A percentile compares a stretch with the other conserved stretches of the same genome.
Conservation (phyloP, 305 asterid species). For the Fraxinus albicans region DNA sequence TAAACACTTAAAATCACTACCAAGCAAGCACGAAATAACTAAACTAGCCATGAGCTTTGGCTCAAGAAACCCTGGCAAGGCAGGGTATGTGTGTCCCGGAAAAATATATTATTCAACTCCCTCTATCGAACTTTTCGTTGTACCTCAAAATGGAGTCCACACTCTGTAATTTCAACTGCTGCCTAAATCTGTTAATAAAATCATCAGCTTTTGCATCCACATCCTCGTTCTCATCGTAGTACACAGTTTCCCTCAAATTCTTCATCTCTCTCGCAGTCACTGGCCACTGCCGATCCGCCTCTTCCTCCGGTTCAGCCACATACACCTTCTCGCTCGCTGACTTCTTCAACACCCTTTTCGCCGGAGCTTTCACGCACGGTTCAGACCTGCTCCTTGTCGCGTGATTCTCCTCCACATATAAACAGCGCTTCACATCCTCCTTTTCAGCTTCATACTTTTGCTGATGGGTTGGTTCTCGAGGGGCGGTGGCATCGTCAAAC, state of each 20-base stretch:
- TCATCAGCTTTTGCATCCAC: constrained; percentile 65
- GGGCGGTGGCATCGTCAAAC: not conserved
- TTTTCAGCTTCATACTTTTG: not conserved
- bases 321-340: constrained; percentile 47
- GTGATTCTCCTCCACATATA: constrained; percentile 9
- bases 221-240: constrained; percentile 35
- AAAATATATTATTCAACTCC: not conserved
- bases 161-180: constrained; percentile 63
- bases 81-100: too few relatives aligned
- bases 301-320: constrained; percentile 19
- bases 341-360: constrained; percentile 20
- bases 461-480: not conserved
- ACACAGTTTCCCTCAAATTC: not conserved
- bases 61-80: too few relatives aligned
- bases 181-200: constrained; percentile 54
- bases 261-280: constrained; percentile 33
- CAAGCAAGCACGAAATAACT: too few relatives aligned
- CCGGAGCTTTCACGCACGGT: constrained; percentile 11
- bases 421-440: not conserved
- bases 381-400: constrained; percentile 35
- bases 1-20: too few relatives aligned
- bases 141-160: constrained; percentile 48
- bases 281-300: constrained; percentile 34
- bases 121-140: constrained; percentile 40
- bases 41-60: too few relatives aligned